Evolutionary conservation across 495 filamentous ascomycete species (phyloP).

Genomic region (Penicillium maclennaniae): DNA sequence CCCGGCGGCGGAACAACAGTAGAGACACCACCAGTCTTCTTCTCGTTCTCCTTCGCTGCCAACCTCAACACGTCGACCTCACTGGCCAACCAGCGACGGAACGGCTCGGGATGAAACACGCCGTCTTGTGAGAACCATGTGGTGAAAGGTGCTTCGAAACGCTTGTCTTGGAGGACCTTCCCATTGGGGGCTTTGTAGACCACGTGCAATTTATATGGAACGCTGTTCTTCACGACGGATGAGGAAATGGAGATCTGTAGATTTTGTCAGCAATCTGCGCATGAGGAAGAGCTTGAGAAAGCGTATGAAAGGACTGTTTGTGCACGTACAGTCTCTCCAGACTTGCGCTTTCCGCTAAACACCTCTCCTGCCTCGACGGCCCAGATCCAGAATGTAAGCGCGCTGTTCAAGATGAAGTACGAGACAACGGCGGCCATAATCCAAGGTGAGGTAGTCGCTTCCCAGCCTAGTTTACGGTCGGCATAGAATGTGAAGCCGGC

Average conservation of each 20-base stretch:
- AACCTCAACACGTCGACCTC: conserved; percentile 64
- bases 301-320: neutral
- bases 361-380: conserved; percentile 75
- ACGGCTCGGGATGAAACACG: conserved; percentile 75
- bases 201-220: conserved; percentile 71
- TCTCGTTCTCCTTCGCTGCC: conserved; percentile 58
- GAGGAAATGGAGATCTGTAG: conserved; percentile 62
- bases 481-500: conserved; percentile 79
- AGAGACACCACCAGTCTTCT: conserved; percentile 24
- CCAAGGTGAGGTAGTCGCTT: conserved; percentile 71
- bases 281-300: neutral
- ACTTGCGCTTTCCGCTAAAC: conserved; percentile 63
- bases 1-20: neutral
- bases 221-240: conserved; percentile 69
- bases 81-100: conserved; percentile 74
- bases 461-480: conserved; percentile 89
- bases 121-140: conserved; percentile 84
- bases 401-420: conserved; percentile 77
- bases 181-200: conserved; percentile 46
- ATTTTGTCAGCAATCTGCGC: neutral
- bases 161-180: conserved; percentile 44
- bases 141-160: conserved; percentile 67
- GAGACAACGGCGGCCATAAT: conserved; percentile 64
- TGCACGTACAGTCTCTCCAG: conserved; percentile 50
- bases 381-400: conserved; percentile 83